Evolutionary conservation across 345 rosid species (phyloP).

Genomic region (Salix purpurea): DNA sequence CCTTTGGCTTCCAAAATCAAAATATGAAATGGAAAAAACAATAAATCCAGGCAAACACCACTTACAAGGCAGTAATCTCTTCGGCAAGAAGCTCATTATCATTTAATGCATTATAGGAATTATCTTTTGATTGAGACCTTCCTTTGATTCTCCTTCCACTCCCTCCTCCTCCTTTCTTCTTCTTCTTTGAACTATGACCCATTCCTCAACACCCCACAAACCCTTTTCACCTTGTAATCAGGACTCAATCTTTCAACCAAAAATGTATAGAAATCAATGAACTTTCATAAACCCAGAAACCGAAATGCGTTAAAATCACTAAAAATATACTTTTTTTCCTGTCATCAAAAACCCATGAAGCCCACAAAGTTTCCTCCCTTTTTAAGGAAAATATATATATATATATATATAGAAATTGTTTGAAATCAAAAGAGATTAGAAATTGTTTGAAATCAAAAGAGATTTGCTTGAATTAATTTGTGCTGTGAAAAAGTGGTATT

Average conservation of each 20-base stretch:
- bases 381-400: neutral
- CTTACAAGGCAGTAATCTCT: constrained; percentile 95
- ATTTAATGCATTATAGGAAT: constrained; percentile 41
- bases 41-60: neutral
- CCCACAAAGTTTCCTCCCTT: neutral
- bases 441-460: neutral
- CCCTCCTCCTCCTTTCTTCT: constrained; percentile 46
- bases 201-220: constrained; percentile 16
- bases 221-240: neutral
- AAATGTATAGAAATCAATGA: neutral
- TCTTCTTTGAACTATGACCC: constrained; percentile 73
- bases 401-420: too few species aligned
- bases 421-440: too few species aligned
- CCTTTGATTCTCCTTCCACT: constrained; percentile 61
- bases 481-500: neutral
- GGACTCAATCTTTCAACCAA: neutral
- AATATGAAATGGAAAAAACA: neutral
- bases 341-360: neutral
- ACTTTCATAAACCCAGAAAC: neutral
- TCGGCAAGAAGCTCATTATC: constrained; percentile 81
- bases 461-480: neutral
- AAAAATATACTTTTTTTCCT: neutral
- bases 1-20: neutral
- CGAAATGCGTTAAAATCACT: neutral
- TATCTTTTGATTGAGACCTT: constrained; percentile 60